phyloP scores from a whole-genome alignment of 2,329 filamentous ascomycete species.

The Aureobasidium leucospermi region DNA sequence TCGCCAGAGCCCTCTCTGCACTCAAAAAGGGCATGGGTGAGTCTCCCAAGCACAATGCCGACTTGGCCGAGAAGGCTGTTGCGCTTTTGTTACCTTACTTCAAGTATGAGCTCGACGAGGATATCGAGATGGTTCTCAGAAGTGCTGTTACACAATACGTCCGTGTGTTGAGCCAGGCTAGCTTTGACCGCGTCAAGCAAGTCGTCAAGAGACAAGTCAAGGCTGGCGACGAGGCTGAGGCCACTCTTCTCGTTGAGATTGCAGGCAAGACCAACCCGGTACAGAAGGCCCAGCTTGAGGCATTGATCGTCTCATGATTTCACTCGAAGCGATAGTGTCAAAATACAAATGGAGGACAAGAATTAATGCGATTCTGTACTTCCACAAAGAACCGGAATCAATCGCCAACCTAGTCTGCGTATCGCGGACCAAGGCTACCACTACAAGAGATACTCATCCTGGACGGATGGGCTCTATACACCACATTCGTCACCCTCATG shows the following conservation, averaged over 20 bases:
- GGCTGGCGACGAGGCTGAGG: neutral
- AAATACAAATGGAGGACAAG: neutral
- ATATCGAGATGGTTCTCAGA: constrained; percentile 45
- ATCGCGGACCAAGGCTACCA: too few species aligned
- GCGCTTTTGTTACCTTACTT: constrained; percentile 42
- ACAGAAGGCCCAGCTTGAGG: constrained; percentile 8
- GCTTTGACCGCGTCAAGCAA: constrained; percentile 3
- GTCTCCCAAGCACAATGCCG: constrained; percentile 26
- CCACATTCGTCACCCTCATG: too few species aligned
- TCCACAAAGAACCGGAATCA: neutral
- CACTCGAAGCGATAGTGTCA: too few species aligned
- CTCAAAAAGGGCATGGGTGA: constrained; percentile 48
- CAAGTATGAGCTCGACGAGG: constrained; percentile 42
- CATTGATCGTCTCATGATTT: neutral
- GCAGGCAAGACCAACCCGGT: neutral
- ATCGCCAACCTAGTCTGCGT: neutral
- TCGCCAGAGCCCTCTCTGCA: constrained; percentile 57
- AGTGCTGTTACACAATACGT: constrained; percentile 33
- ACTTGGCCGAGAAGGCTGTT: constrained; percentile 41
- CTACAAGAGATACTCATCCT: too few species aligned
- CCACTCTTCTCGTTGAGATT: neutral
- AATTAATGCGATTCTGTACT: neutral
- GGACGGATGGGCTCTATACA: too few species aligned
- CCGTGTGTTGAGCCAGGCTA: constrained; percentile 3
- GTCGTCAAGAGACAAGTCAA: constrained; percentile 3